These are phyloP conservation scores for Sporothrix brasiliensis DNA, from an alignment of 2,329 filamentous ascomycete species.

Conservation along the genomic window DNA sequence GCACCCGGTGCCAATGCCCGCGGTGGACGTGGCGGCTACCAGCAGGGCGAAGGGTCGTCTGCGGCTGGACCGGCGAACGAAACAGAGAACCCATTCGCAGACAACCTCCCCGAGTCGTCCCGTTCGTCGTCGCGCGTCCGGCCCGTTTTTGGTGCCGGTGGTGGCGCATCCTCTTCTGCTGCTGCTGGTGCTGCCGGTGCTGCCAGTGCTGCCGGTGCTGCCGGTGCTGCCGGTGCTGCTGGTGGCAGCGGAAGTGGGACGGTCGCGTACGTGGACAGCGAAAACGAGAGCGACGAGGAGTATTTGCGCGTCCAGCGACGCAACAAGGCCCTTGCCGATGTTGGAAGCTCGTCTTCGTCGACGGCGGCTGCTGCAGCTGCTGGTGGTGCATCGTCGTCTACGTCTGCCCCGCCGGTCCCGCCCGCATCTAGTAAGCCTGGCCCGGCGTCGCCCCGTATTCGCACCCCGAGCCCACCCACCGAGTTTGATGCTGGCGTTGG, in stretches of 20 bases:
- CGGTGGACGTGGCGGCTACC: neutral
- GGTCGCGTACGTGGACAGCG: slow-evolving; percentile 27
- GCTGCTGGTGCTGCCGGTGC: too few relatives aligned
- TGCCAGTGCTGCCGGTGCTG: too few relatives aligned
- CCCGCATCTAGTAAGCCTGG: neutral
- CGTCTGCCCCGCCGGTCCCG: neutral
- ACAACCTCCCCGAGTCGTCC: slow-evolving; percentile 31
- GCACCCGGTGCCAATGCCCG: slow-evolving; percentile 29
- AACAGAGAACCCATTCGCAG: slow-evolving; percentile 32
- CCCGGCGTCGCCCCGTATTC: neutral
- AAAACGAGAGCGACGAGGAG: slow-evolving; percentile 32
- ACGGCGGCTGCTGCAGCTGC: neutral
- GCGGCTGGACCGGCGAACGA: slow-evolving; percentile 23
- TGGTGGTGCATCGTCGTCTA: neutral
- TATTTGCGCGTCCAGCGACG: slow-evolving; percentile 32
- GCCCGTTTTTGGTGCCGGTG: slow-evolving; percentile 13
- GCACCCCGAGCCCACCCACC: neutral
- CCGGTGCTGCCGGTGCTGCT: neutral
- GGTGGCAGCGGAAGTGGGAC: slow-evolving; percentile 22
- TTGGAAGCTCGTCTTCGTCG: neutral
- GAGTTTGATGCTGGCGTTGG: slow-evolving; percentile 9
- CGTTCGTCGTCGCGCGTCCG: slow-evolving; percentile 32
- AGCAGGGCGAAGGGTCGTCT: neutral
- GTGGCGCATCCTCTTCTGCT: slow-evolving; percentile 2
- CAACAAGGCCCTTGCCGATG: slow-evolving; percentile 21